Evolutionary conservation across 169 alveolate species (phyloP).

Genomic region (Neospora caninum): DNA sequence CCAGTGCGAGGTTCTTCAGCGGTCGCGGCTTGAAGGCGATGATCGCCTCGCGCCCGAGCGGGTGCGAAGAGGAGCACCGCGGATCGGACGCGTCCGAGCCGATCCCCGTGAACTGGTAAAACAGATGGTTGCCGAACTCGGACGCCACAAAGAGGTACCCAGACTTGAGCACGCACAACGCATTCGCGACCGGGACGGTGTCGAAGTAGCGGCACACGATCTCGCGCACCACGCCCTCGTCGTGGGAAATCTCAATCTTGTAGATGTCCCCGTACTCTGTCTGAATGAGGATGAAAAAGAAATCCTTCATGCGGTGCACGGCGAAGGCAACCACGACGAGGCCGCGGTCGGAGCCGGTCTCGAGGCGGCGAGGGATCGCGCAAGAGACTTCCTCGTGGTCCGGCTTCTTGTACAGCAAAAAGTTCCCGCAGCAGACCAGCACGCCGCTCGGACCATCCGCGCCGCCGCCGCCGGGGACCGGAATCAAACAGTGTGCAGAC

Average conservation of each 20-base stretch:
- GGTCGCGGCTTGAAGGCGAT: slow-evolving; percentile 93
- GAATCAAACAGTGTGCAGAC: slow-evolving; percentile 57
- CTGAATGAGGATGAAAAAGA: slow-evolving; percentile 94
- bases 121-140: slow-evolving; percentile 95
- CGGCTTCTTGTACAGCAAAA: slow-evolving; percentile 90
- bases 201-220: slow-evolving; percentile 94
- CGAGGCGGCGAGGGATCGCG: slow-evolving; percentile 95
- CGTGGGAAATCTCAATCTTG: slow-evolving; percentile 87
- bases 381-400: slow-evolving; percentile 93
- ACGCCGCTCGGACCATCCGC: slow-evolving; percentile 98
- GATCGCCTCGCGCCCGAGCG: slow-evolving; percentile 84
- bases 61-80: slow-evolving; percentile 89
- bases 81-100: slow-evolving; percentile 81
- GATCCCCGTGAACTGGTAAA: slow-evolving; percentile 78
- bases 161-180: slow-evolving; percentile 93
- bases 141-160: slow-evolving; percentile 97
- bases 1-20: slow-evolving; percentile 85
- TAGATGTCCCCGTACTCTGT: slow-evolving; percentile 96
- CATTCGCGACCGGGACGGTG: slow-evolving; percentile 91
- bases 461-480: slow-evolving; percentile 76
- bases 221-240: slow-evolving; percentile 89
- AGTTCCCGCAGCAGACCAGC: slow-evolving; percentile 96
- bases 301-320: slow-evolving; percentile 91
- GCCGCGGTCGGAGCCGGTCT: slow-evolving; percentile 86
- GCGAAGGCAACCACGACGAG: slow-evolving; percentile 88